Conservation (phyloP, 2,329 filamentous ascomycete genomes). For the Colletotrichum melonis region DNA sequence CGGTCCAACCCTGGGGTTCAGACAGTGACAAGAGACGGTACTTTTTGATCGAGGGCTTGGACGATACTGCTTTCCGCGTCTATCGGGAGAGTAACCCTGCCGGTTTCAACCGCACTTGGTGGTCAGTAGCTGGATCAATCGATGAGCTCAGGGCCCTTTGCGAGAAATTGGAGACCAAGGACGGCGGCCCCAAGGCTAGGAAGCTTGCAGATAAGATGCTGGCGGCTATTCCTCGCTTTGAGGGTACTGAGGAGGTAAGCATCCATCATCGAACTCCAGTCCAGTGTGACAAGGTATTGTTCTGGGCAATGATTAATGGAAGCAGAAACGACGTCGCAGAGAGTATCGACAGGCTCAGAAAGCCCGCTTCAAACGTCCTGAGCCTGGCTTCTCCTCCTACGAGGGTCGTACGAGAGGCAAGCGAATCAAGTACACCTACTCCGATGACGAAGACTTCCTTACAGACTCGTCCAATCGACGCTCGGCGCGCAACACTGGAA, state of each 20-base stretch:
- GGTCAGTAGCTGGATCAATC: slow-evolving; percentile 90
- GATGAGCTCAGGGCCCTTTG: slow-evolving; percentile 83
- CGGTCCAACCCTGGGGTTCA: slow-evolving; percentile 89
- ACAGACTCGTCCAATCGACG: slow-evolving; percentile 74
- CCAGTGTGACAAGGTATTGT: not conserved
- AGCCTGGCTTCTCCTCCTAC: slow-evolving; percentile 91
- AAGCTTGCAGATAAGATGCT: slow-evolving; percentile 82
- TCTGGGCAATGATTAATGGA: not conserved
- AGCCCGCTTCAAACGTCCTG: slow-evolving; percentile 87
- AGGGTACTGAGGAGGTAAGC: slow-evolving; percentile 87
- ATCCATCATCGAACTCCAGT: not conserved
- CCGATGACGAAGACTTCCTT: slow-evolving; percentile 80
- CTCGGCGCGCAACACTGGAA: slow-evolving; percentile 79
- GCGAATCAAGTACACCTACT: slow-evolving; percentile 95
- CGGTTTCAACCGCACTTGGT: slow-evolving; percentile 83
- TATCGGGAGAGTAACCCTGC: slow-evolving; percentile 93
- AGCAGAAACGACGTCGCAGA: slow-evolving; percentile 87
- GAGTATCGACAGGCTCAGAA: slow-evolving; percentile 91
- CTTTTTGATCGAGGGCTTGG: slow-evolving; percentile 91
- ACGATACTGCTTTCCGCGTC: slow-evolving; percentile 93
- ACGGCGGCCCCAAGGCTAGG: slow-evolving; percentile 84
- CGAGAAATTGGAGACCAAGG: slow-evolving; percentile 79
- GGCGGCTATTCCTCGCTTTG: slow-evolving; percentile 87
- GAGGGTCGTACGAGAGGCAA: slow-evolving; percentile 97
- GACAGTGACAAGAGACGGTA: slow-evolving; percentile 94